Percentiles rank a stretch among this genome's conserved stretches.
phyloP scores from a whole-genome alignment of 2,329 filamentous ascomycete genomes.

The Talaromyces sp. region DNA sequence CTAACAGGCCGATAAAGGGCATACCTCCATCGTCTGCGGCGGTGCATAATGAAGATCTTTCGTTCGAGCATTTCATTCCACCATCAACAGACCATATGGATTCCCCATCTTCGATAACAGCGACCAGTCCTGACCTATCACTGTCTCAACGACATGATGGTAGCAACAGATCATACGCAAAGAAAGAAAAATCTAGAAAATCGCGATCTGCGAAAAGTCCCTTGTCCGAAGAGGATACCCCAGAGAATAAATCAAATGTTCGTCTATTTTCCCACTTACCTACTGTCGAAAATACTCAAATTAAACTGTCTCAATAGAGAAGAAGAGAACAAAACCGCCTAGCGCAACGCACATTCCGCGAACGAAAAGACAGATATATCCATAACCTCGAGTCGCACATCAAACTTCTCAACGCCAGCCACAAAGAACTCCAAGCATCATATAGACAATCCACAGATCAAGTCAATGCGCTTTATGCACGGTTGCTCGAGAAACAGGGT shows the following conservation, averaged over 20 bases:
- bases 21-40: background rate
- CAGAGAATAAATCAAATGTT: constrained; percentile 13
- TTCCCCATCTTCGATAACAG: background rate
- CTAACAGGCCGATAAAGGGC: background rate
- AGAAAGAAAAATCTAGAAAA: constrained; percentile 12
- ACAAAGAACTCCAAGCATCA: constrained; percentile 10
- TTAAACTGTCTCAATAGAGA: background rate
- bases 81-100: constrained; percentile 1
- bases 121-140: constrained; percentile 4
- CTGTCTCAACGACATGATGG: background rate
- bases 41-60: background rate
- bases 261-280: background rate
- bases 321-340: constrained; percentile 82
- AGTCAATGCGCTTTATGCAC: constrained; percentile 11
- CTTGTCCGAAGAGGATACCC: constrained; percentile 9
- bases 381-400: constrained; percentile 63
- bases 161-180: constrained; percentile 2
- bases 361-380: constrained; percentile 81
- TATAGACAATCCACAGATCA: constrained; percentile 14
- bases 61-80: constrained; percentile 12
- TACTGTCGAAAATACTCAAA: background rate
- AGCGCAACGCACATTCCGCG: constrained; percentile 79
- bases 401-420: constrained; percentile 13
- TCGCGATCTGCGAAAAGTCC: background rate
- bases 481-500: constrained; percentile 7